These are phyloP conservation scores for Pneumocystis canis DNA, from an alignment of 1,139 yeast genomes.

Conservation along the genomic window DNA sequence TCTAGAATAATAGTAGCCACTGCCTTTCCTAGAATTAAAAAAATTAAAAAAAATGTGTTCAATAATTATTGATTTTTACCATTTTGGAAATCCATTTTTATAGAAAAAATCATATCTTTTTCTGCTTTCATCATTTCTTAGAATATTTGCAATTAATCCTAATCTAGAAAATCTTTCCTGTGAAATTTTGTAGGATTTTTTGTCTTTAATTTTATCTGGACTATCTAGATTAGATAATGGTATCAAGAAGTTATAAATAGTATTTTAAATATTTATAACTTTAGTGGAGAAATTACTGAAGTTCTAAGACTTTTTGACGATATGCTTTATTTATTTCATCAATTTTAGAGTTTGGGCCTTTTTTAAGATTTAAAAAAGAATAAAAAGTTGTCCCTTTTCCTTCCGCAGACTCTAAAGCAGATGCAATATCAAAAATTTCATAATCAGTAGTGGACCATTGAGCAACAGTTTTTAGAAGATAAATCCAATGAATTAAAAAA, in stretches of 20 bases:
- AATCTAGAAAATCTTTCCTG: slow-evolving; percentile 54
- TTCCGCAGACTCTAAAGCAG: slow-evolving; percentile 47
- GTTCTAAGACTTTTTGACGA: slow-evolving; percentile 49
- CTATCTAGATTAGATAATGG: slow-evolving; percentile 3
- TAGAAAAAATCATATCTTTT: slow-evolving; percentile 77
- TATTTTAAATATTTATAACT: background rate
- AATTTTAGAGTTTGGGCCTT: slow-evolving; percentile 39
- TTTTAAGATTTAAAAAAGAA: slow-evolving; percentile 40
- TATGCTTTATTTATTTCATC: slow-evolving; percentile 62
- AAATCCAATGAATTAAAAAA: background rate
- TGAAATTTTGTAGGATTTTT: slow-evolving; percentile 22
- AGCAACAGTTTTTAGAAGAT: background rate
- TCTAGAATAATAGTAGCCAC: slow-evolving; percentile 17
- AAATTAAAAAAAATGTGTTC: background rate
- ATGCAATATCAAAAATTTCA: slow-evolving; percentile 58
- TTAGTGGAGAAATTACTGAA: slow-evolving; percentile 32
- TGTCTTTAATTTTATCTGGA: slow-evolving; percentile 56
- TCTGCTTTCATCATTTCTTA: slow-evolving; percentile 43
- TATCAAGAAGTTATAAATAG: background rate
- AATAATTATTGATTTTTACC: slow-evolving; percentile 28
- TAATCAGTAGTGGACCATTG: slow-evolving; percentile 11
- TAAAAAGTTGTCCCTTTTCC: slow-evolving; percentile 57
- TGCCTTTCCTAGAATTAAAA: slow-evolving; percentile 8
- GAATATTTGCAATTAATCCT: slow-evolving; percentile 58
- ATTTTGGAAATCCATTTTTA: slow-evolving; percentile 72